Evolutionary conservation across 768 basidiomycete genomes (phyloP), one percentile per base, ranked within the genome.

Genomic region (Boletus vermiculosoides): DNA sequence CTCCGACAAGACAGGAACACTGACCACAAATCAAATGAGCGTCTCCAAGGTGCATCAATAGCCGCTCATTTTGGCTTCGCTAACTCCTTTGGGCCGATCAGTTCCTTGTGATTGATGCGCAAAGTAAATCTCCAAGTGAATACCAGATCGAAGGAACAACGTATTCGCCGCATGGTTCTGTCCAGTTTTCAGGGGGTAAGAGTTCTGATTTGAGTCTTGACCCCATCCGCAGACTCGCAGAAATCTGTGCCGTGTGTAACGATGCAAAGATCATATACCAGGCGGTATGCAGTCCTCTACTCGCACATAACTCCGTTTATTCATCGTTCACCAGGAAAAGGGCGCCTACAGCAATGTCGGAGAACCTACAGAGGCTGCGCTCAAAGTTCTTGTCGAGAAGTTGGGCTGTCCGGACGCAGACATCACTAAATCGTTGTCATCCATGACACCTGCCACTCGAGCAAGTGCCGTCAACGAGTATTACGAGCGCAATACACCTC

Each of bases 11-110:
- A 99, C 96, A 25, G 95, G 95, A 48, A 95, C 94, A 34, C 69
- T 97, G 66, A 97, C 94, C 11, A 97, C 94, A 15, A 97, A 93
- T 73, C 96, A 98, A 71, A 98, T 98, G 96, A 91, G 92, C 65
- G 92, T 98, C 23, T 88, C 92, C 33, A 83, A 78, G 73, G 88
- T 91, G 71, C 54, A 78, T 73, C 37, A 45, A 31, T 39, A 23
- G 1, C 9, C 30, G 3, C 4, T 36, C 44, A 39, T 36, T 50
- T 22, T 54, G 50, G 45, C 39, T 56, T 55, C 31, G 37, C 54
- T 60, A 34, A 54, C 63, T 20, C 56, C 31, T 55, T 48, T 52
- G 25, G n/a, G 13, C 2, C 25, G 18, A 15, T 30, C 53, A 94
- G 88, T 97, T 98, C 77, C 72, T 88, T 44, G 80, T 91, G 33